A percentile compares a stretch with the other conserved stretches of the same genome.
Evolutionary conservation across 805 yeast genomes (phyloP).

Genomic region (Metschnikowia proteae): DNA sequence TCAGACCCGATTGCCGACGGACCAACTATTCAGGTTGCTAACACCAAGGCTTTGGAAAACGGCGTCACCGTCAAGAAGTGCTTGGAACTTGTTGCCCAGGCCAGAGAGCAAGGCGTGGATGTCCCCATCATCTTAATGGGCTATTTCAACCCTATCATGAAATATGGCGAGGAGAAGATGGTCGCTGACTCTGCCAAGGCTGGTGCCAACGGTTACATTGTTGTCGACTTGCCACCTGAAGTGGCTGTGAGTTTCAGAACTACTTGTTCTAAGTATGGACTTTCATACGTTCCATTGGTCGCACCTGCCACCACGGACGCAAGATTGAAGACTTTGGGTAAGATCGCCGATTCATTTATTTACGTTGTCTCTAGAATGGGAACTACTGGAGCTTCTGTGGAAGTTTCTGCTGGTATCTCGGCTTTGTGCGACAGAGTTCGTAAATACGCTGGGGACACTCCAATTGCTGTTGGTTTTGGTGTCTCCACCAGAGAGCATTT

Average conservation of each 20-base stretch:
- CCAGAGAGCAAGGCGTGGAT: conserved; percentile 79
- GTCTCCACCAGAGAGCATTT: conserved; percentile 92
- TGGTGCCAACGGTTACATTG: conserved; percentile 92
- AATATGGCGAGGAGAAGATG: conserved; percentile 83
- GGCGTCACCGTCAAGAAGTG: conserved; percentile 71
- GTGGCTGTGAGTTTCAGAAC: conserved; percentile 87
- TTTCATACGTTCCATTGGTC: conserved; percentile 87
- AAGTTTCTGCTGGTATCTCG: conserved; percentile 59
- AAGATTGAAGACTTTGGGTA: conserved; percentile 70
- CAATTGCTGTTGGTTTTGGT: conserved; percentile 94
- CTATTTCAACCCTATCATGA: conserved; percentile 89
- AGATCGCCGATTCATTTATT: conserved; percentile 90
- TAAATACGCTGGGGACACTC: conserved; percentile 60
- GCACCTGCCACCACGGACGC: conserved; percentile 97
- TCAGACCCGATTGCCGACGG: conserved; percentile 99
- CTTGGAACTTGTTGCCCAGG: conserved; percentile 66
- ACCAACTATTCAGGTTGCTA: conserved; percentile 90
- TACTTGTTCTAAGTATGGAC: conserved; percentile 59
- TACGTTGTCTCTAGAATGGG: conserved; percentile 98
- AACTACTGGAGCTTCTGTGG: conserved; percentile 83
- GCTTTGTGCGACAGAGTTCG: conserved; percentile 73
- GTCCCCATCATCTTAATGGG: conserved; percentile 95
- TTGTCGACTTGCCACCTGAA: conserved; percentile 97
- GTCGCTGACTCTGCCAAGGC: conserved; percentile 74
- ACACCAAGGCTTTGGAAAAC: conserved; percentile 74